phyloP scores from a whole-genome alignment of 331 rosid species.

The Stylosanthes scabra region DNA sequence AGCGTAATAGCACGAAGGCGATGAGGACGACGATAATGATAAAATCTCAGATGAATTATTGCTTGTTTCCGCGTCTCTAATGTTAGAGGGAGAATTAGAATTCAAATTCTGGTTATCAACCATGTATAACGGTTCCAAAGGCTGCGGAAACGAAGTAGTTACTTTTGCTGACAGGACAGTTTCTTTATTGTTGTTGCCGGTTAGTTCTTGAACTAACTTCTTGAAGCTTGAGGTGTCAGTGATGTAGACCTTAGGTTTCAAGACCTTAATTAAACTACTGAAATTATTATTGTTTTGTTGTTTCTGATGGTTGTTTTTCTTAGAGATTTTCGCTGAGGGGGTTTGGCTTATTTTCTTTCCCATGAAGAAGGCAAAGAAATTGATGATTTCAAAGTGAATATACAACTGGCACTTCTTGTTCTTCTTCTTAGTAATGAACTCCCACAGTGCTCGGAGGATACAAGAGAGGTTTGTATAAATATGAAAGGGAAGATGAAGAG shows the following conservation, averaged over 20 bases:
- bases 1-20: slow-evolving; percentile 22
- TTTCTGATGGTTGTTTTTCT: slow-evolving; percentile 32
- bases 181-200: slow-evolving; percentile 66
- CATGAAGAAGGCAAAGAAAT: slow-evolving; percentile 37
- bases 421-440: slow-evolving; percentile 39
- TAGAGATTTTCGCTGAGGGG: slow-evolving; percentile 51
- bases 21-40: no score
- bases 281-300: slow-evolving; percentile 27
- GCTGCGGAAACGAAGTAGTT: slow-evolving; percentile 26
- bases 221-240: slow-evolving; percentile 66
- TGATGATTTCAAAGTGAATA: slow-evolving; percentile 1
- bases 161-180: background rate
- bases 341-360: slow-evolving; percentile 61
- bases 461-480: slow-evolving; percentile 47
- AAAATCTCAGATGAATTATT: slow-evolving; percentile 12
- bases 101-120: background rate
- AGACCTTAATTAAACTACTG: slow-evolving; percentile 52
- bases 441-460: slow-evolving; percentile 53
- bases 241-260: slow-evolving; percentile 79
- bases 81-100: background rate
- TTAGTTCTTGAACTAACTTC: slow-evolving; percentile 70
- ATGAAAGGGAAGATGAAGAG: slow-evolving; percentile 34
- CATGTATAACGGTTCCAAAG: slow-evolving; percentile 21
- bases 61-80: slow-evolving; percentile 29
- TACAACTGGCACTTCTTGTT: slow-evolving; percentile 51